Evolutionary conservation across 805 yeast genomes (phyloP).

Genomic region (Yarrowia sp.): DNA sequence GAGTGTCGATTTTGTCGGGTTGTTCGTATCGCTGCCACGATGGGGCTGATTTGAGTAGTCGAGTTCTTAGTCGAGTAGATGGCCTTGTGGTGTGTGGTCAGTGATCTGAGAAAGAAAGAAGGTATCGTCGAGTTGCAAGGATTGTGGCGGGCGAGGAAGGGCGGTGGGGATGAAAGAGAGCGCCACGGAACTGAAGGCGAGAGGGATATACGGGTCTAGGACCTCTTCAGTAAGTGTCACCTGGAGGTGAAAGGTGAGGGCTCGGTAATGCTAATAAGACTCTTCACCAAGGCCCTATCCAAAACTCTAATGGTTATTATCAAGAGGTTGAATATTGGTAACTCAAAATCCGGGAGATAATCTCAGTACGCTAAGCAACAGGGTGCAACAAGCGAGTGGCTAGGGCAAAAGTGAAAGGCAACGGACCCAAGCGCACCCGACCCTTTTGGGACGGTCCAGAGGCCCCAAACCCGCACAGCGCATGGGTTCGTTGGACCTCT

Average conservation of each 20-base stretch:
- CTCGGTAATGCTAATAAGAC: conserved; percentile 30
- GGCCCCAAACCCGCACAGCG: too few relatives aligned
- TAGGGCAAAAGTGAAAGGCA: conserved; percentile 1
- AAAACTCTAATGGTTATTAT: conserved; percentile 35
- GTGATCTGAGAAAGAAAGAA: too few relatives aligned
- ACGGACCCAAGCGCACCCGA: conserved; percentile 9
- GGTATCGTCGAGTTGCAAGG: too few relatives aligned
- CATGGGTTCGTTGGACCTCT: too few relatives aligned
- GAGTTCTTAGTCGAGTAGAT: too few relatives aligned
- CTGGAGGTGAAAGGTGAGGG: conserved; percentile 36
- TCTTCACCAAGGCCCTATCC: conserved; percentile 38
- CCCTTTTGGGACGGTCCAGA: conserved; percentile 17
- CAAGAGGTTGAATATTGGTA: conserved; percentile 33
- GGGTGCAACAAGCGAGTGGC: conserved; percentile 35
- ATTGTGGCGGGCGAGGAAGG: too few relatives aligned
- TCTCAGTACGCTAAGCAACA: conserved; percentile 37
- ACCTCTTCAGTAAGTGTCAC: conserved; percentile 29
- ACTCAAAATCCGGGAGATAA: conserved; percentile 37
- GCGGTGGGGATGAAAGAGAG: too few relatives aligned
- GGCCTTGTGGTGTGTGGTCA: too few relatives aligned
- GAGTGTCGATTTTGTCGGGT: too few relatives aligned
- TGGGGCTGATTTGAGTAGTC: too few relatives aligned
- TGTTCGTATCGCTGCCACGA: too few relatives aligned
- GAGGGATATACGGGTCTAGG: conserved; percentile 1
- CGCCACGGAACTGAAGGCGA: too few relatives aligned